Percentiles rank a stretch among this genome's conserved stretches.
These are phyloP conservation scores for Ballota nigra DNA, from an alignment of 257 asterid genomes.

Conservation along the genomic window DNA sequence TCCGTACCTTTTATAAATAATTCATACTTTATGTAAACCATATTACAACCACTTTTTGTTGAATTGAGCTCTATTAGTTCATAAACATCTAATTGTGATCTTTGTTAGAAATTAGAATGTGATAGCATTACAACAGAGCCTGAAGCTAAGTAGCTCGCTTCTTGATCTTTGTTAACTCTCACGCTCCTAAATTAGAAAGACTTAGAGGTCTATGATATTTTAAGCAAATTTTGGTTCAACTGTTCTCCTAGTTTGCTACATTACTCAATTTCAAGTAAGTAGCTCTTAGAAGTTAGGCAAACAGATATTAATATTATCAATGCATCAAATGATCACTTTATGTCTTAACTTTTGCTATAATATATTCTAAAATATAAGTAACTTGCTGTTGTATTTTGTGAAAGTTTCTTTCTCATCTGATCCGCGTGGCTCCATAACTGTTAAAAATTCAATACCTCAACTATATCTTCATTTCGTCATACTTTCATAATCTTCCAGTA, in stretches of 20 bases:
- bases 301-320: not conserved
- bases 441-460: not conserved
- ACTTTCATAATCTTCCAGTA: not conserved
- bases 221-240: not conserved
- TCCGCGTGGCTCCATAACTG: not conserved
- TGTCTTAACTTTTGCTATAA: not conserved
- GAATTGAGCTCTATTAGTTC: not conserved
- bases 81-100: not conserved
- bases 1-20: not conserved
- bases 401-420: not conserved
- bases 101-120: not conserved
- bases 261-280: not conserved
- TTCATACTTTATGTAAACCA: not conserved
- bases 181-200: not conserved
- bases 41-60: not conserved
- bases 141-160: not conserved
- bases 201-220: not conserved
- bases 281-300: not conserved
- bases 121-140: not conserved
- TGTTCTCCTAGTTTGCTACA: not conserved
- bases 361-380: not conserved
- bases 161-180: not conserved
- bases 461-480: not conserved
- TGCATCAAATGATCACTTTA: not conserved
- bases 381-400: not conserved